Evolutionary conservation across 1,139 yeast species (phyloP).

Genomic region (Saccharomyces hybrid): DNA sequence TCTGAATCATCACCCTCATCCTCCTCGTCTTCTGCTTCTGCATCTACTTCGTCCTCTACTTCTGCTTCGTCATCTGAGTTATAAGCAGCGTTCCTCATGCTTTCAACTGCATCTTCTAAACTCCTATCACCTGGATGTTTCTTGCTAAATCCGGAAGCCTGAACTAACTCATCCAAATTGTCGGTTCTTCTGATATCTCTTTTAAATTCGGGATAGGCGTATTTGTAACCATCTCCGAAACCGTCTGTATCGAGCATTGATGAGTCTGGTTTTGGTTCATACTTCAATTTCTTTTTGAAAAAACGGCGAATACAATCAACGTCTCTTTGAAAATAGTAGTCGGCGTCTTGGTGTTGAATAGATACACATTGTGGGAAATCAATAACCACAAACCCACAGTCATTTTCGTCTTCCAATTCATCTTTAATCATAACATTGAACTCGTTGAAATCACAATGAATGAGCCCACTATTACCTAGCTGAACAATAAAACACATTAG

Average conservation of each 20-base stretch:
- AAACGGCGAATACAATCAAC: conserved; percentile 82
- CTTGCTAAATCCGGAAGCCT: conserved; percentile 86
- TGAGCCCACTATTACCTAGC: conserved; percentile 79
- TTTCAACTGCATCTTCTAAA: conserved; percentile 64
- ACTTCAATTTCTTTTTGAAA: conserved; percentile 71
- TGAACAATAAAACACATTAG: conserved; percentile 81
- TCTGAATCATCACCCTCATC: conserved; percentile 29
- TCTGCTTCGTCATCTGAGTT: conserved; percentile 28
- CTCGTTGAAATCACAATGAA: conserved; percentile 96
- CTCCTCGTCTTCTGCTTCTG: conserved; percentile 31
- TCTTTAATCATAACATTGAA: conserved; percentile 85
- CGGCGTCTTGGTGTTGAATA: conserved; percentile 84
- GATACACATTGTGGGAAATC: conserved; percentile 99
- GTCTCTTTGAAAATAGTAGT: conserved; percentile 80
- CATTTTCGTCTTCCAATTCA: conserved; percentile 46
- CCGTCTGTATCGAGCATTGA: conserved; percentile 72
- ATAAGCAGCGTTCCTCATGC: conserved; percentile 47
- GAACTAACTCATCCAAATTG: conserved; percentile 74
- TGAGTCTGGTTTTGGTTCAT: conserved; percentile 55
- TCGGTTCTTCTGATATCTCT: conserved; percentile 66
- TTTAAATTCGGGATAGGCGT: conserved; percentile 72
- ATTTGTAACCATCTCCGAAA: conserved; percentile 67
- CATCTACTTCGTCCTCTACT: conserved; percentile 8
- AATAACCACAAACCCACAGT: conserved; percentile 71
- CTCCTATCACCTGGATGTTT: conserved; percentile 59